These are phyloP conservation scores for Lactarius akahatsu DNA, from an alignment of 768 basidiomycete genomes.

Conservation along the genomic window DNA sequence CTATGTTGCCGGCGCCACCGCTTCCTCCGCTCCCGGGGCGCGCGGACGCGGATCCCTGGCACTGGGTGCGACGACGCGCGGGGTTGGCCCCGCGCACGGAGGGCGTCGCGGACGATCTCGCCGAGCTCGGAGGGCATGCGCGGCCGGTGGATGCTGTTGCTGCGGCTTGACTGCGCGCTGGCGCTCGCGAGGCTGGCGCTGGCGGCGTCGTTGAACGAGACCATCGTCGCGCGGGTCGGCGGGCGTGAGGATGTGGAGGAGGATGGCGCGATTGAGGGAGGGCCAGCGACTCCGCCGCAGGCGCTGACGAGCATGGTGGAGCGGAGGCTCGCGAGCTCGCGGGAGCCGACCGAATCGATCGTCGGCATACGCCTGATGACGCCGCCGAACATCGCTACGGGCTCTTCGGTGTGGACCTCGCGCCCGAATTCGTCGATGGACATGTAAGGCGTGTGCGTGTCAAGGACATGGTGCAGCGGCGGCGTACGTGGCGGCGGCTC, in stretches of 20 bases:
- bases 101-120: conserved; percentile 21
- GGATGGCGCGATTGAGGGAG: conserved; percentile 9
- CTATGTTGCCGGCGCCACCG: background rate
- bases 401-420: conserved; percentile 45
- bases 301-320: conserved; percentile 10
- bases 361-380: conserved; percentile 76
- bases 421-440: conserved; percentile 45
- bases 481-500: conserved; percentile 5
- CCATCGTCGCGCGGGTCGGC: conserved; percentile 24
- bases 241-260: conserved; percentile 24
- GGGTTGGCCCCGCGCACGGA: conserved; percentile 12
- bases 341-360: conserved; percentile 73
- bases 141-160: conserved; percentile 23
- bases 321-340: conserved; percentile 45
- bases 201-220: conserved; percentile 20
- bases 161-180: conserved; percentile 23
- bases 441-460: conserved; percentile 33
- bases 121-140: conserved; percentile 26
- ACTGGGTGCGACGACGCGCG: background rate
- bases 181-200: conserved; percentile 16
- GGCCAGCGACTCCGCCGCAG: background rate
- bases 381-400: conserved; percentile 60
- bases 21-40: conserved; percentile 15
- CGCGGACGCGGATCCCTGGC: background rate
- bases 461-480: conserved; percentile 25